phyloP scores from a whole-genome alignment of 441 rosid genomes.

The Kokia cookei region DNA sequence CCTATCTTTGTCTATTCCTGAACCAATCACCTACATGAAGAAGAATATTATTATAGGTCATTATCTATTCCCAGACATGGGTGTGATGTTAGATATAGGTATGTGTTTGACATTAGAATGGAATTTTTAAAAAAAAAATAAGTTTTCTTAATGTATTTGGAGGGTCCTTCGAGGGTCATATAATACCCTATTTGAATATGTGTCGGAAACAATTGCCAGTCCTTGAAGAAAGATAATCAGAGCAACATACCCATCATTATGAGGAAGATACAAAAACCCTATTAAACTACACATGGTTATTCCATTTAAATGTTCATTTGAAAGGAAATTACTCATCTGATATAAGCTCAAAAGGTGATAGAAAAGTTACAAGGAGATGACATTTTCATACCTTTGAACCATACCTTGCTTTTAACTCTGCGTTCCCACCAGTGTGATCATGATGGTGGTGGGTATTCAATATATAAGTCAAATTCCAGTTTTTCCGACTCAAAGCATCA shows the following conservation, averaged over 20 bases:
- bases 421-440: conserved; percentile 89
- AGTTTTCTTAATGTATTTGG: neutral
- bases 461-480: conserved; percentile 80
- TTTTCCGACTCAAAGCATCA: conserved; percentile 67
- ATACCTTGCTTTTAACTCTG: conserved; percentile 88
- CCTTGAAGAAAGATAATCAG: neutral
- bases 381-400: conserved; percentile 88
- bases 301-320: neutral
- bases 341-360: neutral
- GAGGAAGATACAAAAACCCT: neutral
- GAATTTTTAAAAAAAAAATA: neutral
- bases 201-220: neutral
- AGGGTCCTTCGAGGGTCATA: neutral
- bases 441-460: conserved; percentile 90
- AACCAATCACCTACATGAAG: conserved; percentile 79
- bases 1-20: conserved; percentile 64
- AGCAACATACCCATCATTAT: neutral
- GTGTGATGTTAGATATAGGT: neutral
- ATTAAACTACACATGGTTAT: neutral
- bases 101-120: neutral
- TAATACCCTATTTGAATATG: neutral
- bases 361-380: neutral
- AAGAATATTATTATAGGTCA: neutral
- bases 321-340: neutral
- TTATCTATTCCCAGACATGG: neutral